phyloP scores from a whole-genome alignment of 495 filamentous ascomycete species.

The Penicillium daleae region DNA sequence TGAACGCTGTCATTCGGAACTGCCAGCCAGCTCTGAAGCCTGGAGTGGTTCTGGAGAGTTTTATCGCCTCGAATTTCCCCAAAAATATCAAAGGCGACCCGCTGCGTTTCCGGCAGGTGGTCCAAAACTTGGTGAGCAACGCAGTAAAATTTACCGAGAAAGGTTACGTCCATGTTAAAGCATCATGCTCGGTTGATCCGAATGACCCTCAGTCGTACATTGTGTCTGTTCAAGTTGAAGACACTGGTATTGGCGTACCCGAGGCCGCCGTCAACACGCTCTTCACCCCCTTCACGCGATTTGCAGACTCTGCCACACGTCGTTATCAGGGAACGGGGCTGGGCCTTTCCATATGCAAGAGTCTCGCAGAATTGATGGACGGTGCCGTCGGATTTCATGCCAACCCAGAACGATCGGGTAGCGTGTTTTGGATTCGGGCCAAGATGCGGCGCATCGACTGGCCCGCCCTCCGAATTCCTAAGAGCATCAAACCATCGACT shows the following conservation, averaged over 20 bases:
- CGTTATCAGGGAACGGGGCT: constrained; percentile 82
- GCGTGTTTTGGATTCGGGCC: constrained; percentile 63
- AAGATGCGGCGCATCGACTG: constrained; percentile 49
- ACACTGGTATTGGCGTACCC: constrained; percentile 85
- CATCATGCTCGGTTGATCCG: constrained; percentile 55
- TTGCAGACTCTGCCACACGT: constrained; percentile 75
- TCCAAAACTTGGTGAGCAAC: constrained; percentile 86
- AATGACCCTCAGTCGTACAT: constrained; percentile 44
- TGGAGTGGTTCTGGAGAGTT: constrained; percentile 56
- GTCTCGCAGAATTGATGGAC: constrained; percentile 80
- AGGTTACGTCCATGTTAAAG: constrained; percentile 63
- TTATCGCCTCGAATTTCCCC: constrained; percentile 52
- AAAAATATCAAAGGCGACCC: constrained; percentile 65
- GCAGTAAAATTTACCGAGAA: constrained; percentile 85
- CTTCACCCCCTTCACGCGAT: constrained; percentile 87
- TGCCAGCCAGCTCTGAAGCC: constrained; percentile 60
- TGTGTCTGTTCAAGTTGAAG: constrained; percentile 63
- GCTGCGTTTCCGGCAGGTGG: constrained; percentile 76
- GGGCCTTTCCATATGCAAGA: constrained; percentile 81
- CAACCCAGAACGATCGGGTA: constrained; percentile 56
- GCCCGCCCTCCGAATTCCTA: neutral
- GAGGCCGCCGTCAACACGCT: constrained; percentile 71
- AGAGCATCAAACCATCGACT: neutral
- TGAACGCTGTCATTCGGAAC: constrained; percentile 57
- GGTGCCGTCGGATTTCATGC: constrained; percentile 67